Conservation (phyloP, 345 rosid species). For the Pseudoturritis turrita region DNA sequence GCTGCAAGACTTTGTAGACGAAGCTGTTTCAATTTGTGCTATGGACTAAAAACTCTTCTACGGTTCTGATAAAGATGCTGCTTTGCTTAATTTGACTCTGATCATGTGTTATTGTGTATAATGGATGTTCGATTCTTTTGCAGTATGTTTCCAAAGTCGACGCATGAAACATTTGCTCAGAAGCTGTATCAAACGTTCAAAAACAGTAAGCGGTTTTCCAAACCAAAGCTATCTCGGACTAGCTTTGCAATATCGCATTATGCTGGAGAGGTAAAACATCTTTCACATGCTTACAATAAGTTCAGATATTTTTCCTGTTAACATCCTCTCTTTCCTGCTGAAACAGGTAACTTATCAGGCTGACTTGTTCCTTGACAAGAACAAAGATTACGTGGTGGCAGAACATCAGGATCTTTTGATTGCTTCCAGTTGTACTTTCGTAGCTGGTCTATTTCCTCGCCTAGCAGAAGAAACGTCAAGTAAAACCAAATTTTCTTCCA, state of each 20-base stretch:
- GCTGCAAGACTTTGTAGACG: conserved; percentile 25
- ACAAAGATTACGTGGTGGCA: conserved; percentile 99
- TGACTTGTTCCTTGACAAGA: conserved; percentile 93
- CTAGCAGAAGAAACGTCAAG: conserved; percentile 86
- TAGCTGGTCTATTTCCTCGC: conserved; percentile 79
- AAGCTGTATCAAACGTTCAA: conserved; percentile 97
- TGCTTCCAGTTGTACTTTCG: conserved; percentile 76
- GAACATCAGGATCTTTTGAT: conserved; percentile 95
- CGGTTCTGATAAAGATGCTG: conserved; percentile 1
- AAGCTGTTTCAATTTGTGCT: conserved; percentile 2
- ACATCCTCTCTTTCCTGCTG: conserved; percentile 17
- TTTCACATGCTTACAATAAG: conserved; percentile 14
- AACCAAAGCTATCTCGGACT: conserved; percentile 98
- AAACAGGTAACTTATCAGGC: conserved; percentile 86
- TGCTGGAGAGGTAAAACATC: conserved; percentile 90
- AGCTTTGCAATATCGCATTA: conserved; percentile 91
- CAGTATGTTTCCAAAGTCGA: conserved; percentile 99
- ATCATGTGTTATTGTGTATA: conserved; percentile 15
- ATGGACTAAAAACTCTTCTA: conserved; percentile 8
- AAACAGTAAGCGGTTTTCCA: conserved; percentile 87
- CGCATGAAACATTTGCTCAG: conserved; percentile 99
- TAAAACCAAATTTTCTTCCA: conserved; percentile 96
- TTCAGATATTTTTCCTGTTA: conserved; percentile 12
- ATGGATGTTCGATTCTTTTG: conserved; percentile 23
- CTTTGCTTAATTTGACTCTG: conserved; percentile 4